phyloP scores from a whole-genome alignment of 768 basidiomycete species.

The Cantharellus cinnabarinus region DNA sequence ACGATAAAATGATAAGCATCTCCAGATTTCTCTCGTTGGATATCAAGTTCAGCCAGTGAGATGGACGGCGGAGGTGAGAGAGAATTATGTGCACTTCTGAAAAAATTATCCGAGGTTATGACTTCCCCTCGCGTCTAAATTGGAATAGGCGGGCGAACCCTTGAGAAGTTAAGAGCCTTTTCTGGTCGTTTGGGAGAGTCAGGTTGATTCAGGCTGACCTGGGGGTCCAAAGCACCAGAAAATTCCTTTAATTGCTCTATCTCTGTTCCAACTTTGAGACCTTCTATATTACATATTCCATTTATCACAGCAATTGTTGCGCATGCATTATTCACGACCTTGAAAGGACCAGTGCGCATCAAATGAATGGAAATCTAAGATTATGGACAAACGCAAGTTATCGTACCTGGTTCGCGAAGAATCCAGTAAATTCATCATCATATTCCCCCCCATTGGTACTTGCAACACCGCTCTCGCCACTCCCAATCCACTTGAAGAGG shows the following conservation, averaged over 20 bases:
- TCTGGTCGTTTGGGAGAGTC: neutral
- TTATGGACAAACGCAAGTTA: neutral
- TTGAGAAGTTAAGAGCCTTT: neutral
- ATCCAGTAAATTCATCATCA: constrained; percentile 46
- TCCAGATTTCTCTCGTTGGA: constrained; percentile 32
- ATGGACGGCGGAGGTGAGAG: constrained; percentile 81
- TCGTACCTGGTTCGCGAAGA: constrained; percentile 61
- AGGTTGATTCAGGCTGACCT: constrained; percentile 15
- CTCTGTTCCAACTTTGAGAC: constrained; percentile 39
- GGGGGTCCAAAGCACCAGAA: constrained; percentile 69
- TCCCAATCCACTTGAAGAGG: constrained; percentile 87
- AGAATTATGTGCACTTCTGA: constrained; percentile 74
- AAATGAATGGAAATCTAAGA: neutral
- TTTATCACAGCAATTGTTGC: constrained; percentile 91
- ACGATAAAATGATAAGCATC: constrained; percentile 97
- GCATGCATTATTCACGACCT: constrained; percentile 91
- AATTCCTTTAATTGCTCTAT: constrained; percentile 58
- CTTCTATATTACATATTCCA: constrained; percentile 64
- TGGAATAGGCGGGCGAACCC: neutral
- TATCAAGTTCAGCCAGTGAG: constrained; percentile 63
- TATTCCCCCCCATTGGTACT: constrained; percentile 7
- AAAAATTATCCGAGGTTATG: constrained; percentile 62
- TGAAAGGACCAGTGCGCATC: neutral
- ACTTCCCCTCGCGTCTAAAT: constrained; percentile 45
- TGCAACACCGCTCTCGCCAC: constrained; percentile 12